Conservation (phyloP, 192 early-diverging fungal species). For the Gorgonomyces haynaldii region DNA sequence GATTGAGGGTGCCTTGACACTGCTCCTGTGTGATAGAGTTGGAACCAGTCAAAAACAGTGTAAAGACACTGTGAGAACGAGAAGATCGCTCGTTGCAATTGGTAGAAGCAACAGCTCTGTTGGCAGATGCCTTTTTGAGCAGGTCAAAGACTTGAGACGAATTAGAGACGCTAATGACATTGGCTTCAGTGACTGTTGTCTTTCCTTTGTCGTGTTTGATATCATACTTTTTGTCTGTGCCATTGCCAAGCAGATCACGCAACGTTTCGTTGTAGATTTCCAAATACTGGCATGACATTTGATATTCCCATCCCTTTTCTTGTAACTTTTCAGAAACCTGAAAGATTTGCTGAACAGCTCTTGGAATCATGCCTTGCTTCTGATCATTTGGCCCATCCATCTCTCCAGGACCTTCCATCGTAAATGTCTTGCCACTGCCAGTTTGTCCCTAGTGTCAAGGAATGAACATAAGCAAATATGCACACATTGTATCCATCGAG, state of each 20-base stretch:
- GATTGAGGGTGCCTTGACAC: slow-evolving; percentile 66
- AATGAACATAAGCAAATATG: slow-evolving; percentile 97
- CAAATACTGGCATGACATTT: slow-evolving; percentile 76
- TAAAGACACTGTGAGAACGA: slow-evolving; percentile 89
- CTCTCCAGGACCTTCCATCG: slow-evolving; percentile 40
- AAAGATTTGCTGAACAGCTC: slow-evolving; percentile 86
- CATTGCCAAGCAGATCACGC: slow-evolving; percentile 58
- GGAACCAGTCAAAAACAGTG: slow-evolving; percentile 59
- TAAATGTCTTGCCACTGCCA: slow-evolving; percentile 68
- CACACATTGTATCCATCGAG: slow-evolving; percentile 95
- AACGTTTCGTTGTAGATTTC: slow-evolving; percentile 96
- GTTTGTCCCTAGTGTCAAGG: too few species aligned
- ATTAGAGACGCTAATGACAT: slow-evolving; percentile 29
- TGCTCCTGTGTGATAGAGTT: slow-evolving; percentile 66
- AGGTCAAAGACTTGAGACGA: slow-evolving; percentile 52
- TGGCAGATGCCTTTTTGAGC: slow-evolving; percentile 61
- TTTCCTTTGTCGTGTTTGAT: slow-evolving; percentile 67
- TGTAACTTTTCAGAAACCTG: slow-evolving; percentile 53
- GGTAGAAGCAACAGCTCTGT: slow-evolving; percentile 85
- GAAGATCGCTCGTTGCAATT: slow-evolving; percentile 90
- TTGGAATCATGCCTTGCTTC: slow-evolving; percentile 80
- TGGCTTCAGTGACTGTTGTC: slow-evolving; percentile 67
- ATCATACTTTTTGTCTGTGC: slow-evolving; percentile 56
- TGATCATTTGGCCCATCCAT: slow-evolving; percentile 8
- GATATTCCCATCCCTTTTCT: slow-evolving; percentile 78